phyloP scores from a whole-genome alignment of 495 filamentous ascomycete species.

The Daldinia vernicosa region DNA sequence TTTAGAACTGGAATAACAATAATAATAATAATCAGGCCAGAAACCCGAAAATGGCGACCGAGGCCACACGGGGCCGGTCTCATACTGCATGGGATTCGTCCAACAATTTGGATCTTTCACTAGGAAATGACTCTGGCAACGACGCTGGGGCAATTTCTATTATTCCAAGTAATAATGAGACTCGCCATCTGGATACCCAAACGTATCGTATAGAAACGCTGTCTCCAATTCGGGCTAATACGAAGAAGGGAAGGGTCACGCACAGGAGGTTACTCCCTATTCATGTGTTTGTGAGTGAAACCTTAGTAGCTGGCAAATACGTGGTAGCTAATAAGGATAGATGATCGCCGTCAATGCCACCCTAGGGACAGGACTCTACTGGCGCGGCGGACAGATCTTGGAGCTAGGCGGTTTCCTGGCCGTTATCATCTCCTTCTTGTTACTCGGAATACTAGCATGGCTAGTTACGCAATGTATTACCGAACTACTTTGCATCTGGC shows the following conservation, averaged over 20 bases:
- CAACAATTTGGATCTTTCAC: background rate
- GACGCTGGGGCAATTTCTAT: background rate
- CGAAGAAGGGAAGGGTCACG: slow-evolving; percentile 26
- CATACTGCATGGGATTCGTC: background rate
- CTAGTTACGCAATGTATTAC: slow-evolving; percentile 60
- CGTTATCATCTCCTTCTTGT: slow-evolving; percentile 53
- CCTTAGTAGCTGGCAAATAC: background rate
- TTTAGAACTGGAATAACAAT: background rate
- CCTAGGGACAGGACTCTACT: slow-evolving; percentile 60
- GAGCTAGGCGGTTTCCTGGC: slow-evolving; percentile 54
- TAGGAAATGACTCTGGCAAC: background rate
- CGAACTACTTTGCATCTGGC: slow-evolving; percentile 61
- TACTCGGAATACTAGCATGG: slow-evolving; percentile 53
- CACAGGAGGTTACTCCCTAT: slow-evolving; percentile 51
- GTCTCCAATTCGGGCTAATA: slow-evolving; percentile 5
- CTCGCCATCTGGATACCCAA: background rate
- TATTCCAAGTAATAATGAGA: background rate
- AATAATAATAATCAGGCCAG: background rate
- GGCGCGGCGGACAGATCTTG: slow-evolving; percentile 55
- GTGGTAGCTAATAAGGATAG: slow-evolving; percentile 16
- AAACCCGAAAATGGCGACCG: background rate
- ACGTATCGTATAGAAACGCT: background rate
- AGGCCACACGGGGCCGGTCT: background rate
- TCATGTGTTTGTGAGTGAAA: slow-evolving; percentile 55
- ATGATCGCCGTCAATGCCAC: slow-evolving; percentile 57